Evolutionary conservation across 1,284 basidiomycete species (phyloP), one percentile per base, ranked within the genome.

Genomic region (Thelephora terrestris): DNA sequence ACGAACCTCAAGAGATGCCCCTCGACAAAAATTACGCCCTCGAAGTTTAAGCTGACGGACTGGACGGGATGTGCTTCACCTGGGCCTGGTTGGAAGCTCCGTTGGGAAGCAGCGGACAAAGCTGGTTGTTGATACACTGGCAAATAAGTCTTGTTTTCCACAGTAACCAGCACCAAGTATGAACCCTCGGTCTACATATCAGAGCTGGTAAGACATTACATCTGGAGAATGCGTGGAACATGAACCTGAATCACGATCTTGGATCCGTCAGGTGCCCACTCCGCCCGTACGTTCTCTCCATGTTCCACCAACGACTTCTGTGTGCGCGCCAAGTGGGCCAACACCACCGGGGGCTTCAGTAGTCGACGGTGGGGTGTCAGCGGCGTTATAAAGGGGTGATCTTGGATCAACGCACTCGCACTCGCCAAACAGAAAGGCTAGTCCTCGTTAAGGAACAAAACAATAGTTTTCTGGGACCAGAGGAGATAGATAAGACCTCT

Each of bases 1-100:
- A 38, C 70, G 20, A 58, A 84, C 78, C 85, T 81, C 47, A 85
- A 61, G 17, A 94, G 70, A 16, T 73, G 72, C 21, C 89, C 89
- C 51, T 91, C 88, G 16, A 87, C 74, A 5, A 81, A 76, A 51
- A 91, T 75, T 20, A 92, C 89, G 1, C 91, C 91, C 61, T 94
- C 91, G 46, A 91, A 79, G 27, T 77, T 74, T 42, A 91, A 66
- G 48, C 69, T 72, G 37, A 87, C 64, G 14, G 78, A 73, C 48
- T 83, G 81, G 43, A 89, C 67, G 0, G 78, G 75, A 6, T 79
- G 61, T 2, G 75, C 85, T 64, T 91, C 87, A 7, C 91, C 91
- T 7, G 91, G 78, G 23, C 90, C 91, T 12, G 81, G 71, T 17
- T 85, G 66, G 61, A 90, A 89, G 58, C 74, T 80, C 46, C 74